These are phyloP conservation scores for Cytospora mali DNA, from an alignment of 2,329 filamentous ascomycete species.

Conservation along the genomic window DNA sequence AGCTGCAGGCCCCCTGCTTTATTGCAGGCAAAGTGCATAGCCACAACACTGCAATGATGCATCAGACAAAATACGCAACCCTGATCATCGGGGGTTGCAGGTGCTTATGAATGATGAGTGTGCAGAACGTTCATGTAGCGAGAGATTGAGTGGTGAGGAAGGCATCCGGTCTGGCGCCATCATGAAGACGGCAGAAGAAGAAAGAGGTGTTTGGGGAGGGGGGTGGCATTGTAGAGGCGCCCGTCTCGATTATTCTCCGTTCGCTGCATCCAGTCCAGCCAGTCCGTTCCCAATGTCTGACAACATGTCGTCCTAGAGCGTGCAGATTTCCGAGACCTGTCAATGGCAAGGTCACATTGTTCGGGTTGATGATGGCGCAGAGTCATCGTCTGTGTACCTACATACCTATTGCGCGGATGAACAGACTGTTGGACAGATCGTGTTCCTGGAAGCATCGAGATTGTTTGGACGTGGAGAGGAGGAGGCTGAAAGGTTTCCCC, in stretches of 20 bases:
- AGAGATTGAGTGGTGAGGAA: not conserved
- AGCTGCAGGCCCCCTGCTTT: conserved; percentile 19
- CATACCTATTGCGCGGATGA: not conserved
- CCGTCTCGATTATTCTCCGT: not conserved
- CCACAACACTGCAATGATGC: conserved; percentile 12
- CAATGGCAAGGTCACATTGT: conserved; percentile 10
- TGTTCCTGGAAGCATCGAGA: not conserved
- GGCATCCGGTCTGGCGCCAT: conserved; percentile 4
- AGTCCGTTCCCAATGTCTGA: not conserved
- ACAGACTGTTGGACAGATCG: not conserved
- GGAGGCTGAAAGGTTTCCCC: conserved; percentile 22
- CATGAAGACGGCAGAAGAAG: conserved; percentile 12
- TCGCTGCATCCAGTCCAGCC: no score
- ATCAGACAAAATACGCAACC: conserved; percentile 7
- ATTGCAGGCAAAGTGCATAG: conserved; percentile 25
- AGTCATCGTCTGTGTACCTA: not conserved
- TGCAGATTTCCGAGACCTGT: conserved; percentile 22
- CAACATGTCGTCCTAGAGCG: not conserved
- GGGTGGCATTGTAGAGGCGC: not conserved
- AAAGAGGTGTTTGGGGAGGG: not conserved
- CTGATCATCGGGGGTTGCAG: no score
- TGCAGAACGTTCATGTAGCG: not conserved
- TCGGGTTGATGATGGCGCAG: conserved; percentile 10
- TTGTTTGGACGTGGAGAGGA: not conserved
- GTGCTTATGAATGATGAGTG: conserved; percentile 14